phyloP scores from a whole-genome alignment of 305 asterid genomes.

The Fraxinus baroniana region DNA sequence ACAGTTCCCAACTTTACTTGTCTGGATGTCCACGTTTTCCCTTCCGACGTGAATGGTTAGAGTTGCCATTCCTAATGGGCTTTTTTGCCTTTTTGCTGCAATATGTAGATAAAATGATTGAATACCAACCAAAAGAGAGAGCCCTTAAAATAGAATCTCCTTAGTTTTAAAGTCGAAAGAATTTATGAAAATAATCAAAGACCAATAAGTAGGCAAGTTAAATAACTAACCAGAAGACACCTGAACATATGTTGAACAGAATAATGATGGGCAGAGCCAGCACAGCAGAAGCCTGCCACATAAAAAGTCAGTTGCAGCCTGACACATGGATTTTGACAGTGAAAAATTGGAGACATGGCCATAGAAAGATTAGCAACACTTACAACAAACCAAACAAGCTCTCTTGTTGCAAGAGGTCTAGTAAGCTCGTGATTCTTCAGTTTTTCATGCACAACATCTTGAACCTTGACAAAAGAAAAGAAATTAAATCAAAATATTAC shows the following conservation, averaged over 20 bases:
- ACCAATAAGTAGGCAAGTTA: slow-evolving; percentile 1
- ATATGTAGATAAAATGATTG: not conserved
- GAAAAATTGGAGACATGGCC: not conserved
- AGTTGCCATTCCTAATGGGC: slow-evolving; percentile 24
- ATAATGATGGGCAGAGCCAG: slow-evolving; percentile 76
- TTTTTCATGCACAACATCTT: slow-evolving; percentile 39
- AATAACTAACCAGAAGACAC: slow-evolving; percentile 65
- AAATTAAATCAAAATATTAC: not conserved
- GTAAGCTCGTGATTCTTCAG: slow-evolving; percentile 45
- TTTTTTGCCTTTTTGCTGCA: slow-evolving; percentile 31
- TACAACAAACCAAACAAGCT: slow-evolving; percentile 76
- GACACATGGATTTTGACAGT: not conserved
- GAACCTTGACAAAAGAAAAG: slow-evolving; percentile 32
- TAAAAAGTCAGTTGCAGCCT: slow-evolving; percentile 18
- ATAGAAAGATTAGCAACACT: slow-evolving; percentile 25
- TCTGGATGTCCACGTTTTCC: slow-evolving; percentile 45
- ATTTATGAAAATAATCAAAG: not conserved
- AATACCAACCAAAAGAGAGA: not conserved
- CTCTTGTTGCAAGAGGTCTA: slow-evolving; percentile 47
- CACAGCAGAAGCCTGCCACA: slow-evolving; percentile 79
- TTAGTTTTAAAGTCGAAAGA: not conserved
- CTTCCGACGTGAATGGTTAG: slow-evolving; percentile 43
- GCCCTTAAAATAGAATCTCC: not conserved
- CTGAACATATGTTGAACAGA: slow-evolving; percentile 53
- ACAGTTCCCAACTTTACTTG: slow-evolving; percentile 36